These are phyloP conservation scores for Leccinum variicolor DNA, from an alignment of 768 basidiomycete species.

Conservation along the genomic window DNA sequence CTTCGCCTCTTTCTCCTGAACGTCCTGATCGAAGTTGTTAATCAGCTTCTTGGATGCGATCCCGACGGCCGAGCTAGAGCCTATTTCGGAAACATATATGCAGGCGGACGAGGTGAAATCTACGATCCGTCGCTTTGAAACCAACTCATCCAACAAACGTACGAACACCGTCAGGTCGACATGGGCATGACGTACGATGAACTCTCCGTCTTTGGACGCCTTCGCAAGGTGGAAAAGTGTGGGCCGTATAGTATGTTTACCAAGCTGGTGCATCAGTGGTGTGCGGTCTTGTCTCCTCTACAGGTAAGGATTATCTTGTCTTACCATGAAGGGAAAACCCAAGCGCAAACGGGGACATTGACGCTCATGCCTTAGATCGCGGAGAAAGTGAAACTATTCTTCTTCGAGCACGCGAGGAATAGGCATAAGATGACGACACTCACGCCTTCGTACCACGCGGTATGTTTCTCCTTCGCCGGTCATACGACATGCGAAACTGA, in stretches of 20 bases:
- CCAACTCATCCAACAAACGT: background rate
- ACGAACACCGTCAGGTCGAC: constrained; percentile 57
- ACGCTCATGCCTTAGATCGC: constrained; percentile 55
- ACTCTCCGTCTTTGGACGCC: constrained; percentile 85
- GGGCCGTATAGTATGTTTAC: constrained; percentile 98
- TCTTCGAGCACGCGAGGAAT: constrained; percentile 95
- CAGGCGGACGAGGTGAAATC: constrained; percentile 86
- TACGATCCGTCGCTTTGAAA: background rate
- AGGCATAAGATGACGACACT: constrained; percentile 98
- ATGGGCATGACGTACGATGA: constrained; percentile 99
- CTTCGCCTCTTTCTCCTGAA: background rate
- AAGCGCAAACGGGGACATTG: background rate
- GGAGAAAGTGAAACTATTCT: constrained; percentile 96
- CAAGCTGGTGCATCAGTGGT: constrained; percentile 94
- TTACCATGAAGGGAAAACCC: background rate
- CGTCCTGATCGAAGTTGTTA: background rate
- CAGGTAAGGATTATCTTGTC: constrained; percentile 47
- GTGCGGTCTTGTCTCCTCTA: constrained; percentile 71
- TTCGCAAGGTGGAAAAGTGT: constrained; percentile 95
- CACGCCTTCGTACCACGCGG: constrained; percentile 93
- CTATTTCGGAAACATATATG: constrained; percentile 89
- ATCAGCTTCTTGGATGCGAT: constrained; percentile 84
- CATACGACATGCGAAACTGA: background rate
- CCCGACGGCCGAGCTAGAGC: constrained; percentile 95
- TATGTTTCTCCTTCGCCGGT: constrained; percentile 34